These are phyloP conservation scores for Pigoraptor vietnamica DNA, from an alignment of 78 protist species.

Conservation along the genomic window DNA sequence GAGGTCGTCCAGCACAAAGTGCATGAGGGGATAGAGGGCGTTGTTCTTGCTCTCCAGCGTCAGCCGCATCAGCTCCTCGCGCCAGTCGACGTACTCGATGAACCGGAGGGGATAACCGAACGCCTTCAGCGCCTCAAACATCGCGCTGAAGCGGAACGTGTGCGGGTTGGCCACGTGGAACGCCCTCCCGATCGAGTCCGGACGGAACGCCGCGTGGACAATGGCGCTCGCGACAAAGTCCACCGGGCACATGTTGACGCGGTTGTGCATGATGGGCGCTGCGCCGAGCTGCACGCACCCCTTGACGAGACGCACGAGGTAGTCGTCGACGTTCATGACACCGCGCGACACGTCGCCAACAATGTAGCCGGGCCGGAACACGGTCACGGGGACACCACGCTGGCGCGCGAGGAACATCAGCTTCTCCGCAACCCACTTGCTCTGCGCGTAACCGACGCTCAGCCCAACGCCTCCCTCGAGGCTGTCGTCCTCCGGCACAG, in stretches of 20 bases:
- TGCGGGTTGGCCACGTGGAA: constrained; percentile 32
- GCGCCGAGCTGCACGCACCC: constrained; percentile 54
- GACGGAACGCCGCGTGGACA: background rate
- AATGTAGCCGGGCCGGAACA: constrained; percentile 43
- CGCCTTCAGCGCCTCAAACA: background rate
- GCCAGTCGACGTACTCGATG: constrained; percentile 24
- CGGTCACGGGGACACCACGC: constrained; percentile 32
- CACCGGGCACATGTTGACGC: constrained; percentile 53
- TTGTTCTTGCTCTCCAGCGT: background rate
- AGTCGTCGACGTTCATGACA: constrained; percentile 60
- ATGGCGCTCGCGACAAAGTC: constrained; percentile 42
- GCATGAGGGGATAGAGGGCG: constrained; percentile 39
- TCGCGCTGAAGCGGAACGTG: background rate
- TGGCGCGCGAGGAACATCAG: background rate
- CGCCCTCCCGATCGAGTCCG: background rate
- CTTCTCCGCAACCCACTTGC: constrained; percentile 64
- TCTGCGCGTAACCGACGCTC: constrained; percentile 44
- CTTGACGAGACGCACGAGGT: constrained; percentile 52
- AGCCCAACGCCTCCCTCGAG: constrained; percentile 8
- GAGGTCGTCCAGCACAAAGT: constrained; percentile 38
- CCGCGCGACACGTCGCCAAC: constrained; percentile 29
- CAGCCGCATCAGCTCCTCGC: background rate
- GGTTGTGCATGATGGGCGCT: constrained; percentile 17
- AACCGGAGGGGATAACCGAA: background rate
- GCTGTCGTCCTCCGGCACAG: constrained; percentile 13